Evolutionary conservation across 2,329 filamentous ascomycete genomes (phyloP), one percentile per base, ranked within the genome.

Genomic region (Hypocreales sp.): DNA sequence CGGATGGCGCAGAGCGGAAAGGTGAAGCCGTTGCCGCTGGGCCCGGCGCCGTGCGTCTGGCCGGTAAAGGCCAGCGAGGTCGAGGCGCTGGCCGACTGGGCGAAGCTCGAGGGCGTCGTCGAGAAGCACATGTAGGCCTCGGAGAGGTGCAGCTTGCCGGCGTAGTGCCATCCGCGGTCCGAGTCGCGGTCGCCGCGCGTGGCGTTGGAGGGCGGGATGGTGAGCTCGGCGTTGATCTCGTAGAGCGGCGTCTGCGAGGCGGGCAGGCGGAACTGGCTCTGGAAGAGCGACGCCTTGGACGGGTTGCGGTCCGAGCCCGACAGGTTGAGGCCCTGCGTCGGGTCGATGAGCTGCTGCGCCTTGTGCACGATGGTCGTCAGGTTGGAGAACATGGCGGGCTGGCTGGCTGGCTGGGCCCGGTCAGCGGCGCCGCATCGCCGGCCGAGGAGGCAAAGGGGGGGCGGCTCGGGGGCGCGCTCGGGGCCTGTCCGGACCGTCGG

Each of bases 121-220:
- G 86, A 94, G 61, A 98, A 98, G 64, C 86, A 95, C 41, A 98
- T 73, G 55, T 80, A 98, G 41, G 80, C 72, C 57, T 98, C 87
- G 51, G 84, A 94, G 36, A 98, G 61, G 50, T 98, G 87, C 28
- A 98, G 69, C 53, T 86, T 86, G 27, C 90, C 90, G 15, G 77
- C 75, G 59, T 98, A 95, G 48, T 86, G 80, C 55, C 79, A 92
- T 40, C 83, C 82, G 40, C 71, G 66, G 32, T 75, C 73, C 30
- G 70, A 69, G 37, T 76, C 68, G 51, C 75, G 75, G 40, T 82
- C 79, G 34, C 77, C 75, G 26, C 76, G 70, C 34, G 67, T 74
- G 40, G 61, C 67, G 52, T 77, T 80, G 37, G 72, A 71, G 35
- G 71, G 74, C 30, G 78, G 76, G 32, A 98, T 80, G 31, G 84